A percentile compares a stretch with the other conserved stretches of the same genome.
phyloP scores from a whole-genome alignment of 495 filamentous ascomycete genomes.

The Aspergillus homomorphus region DNA sequence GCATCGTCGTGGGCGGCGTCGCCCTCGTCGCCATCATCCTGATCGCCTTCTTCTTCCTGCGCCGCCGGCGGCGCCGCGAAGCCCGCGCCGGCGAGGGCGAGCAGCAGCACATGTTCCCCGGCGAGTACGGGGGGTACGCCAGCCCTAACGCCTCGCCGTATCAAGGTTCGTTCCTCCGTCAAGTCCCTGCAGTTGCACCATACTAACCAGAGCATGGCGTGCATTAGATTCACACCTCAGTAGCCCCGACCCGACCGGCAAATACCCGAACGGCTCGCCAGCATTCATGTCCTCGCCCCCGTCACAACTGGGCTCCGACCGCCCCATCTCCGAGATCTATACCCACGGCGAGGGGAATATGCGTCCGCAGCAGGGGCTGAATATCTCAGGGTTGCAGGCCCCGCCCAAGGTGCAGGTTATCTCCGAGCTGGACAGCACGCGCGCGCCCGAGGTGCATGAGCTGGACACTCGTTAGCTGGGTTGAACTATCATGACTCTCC shows the following conservation, averaged over 20 bases:
- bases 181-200: neutral
- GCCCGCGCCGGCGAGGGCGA: neutral
- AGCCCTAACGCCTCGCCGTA: neutral
- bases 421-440: neutral
- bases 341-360: neutral
- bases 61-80: neutral
- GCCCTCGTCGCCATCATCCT: neutral
- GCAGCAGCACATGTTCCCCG: neutral
- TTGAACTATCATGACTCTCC: neutral
- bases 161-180: neutral
- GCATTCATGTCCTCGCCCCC: neutral
- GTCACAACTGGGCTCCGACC: neutral
- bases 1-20: neutral
- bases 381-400: neutral
- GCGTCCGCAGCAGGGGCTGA: no score
- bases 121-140: neutral
- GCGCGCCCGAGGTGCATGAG: neutral
- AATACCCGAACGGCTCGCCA: neutral
- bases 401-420: neutral
- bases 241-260: neutral
- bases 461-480: no score
- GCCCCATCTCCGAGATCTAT: neutral
- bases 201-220: no score
- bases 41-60: neutral
- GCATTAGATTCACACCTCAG: neutral